Evolutionary conservation across 495 filamentous ascomycete genomes (phyloP), one percentile per base, ranked within the genome.

Genomic region (Niebla homalea): DNA sequence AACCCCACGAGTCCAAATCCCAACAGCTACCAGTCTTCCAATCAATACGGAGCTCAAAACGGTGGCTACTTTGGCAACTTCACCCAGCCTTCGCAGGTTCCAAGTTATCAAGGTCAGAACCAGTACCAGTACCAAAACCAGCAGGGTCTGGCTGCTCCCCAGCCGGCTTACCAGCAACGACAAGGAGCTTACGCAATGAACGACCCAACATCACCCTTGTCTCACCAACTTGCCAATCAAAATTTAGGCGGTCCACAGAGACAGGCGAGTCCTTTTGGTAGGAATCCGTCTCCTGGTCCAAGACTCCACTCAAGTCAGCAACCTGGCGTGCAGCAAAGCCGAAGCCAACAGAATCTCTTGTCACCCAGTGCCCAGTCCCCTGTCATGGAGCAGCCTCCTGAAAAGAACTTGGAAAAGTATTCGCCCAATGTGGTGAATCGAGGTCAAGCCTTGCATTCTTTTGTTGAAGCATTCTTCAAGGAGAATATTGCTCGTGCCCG

Each of bases 221-320:
- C 87, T 55, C 87, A 94, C 60, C 92, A 99, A 63, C 89, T 99
- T 63, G 92, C 90, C 35, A 89, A 97, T 66, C 92, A 99, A 73
- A 94, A 97, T 63, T 77, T 97, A 7, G 85, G 84, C 45, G 73
- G 78, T 43, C 77, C 74, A 42, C 72, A 70, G 47, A 76, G 86
- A 22, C 66, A 72, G 55, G 69, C 67, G 2, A 80, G 82, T 50
- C 76, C 85, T 46, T 86, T 85, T 57, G 72, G 70, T 57, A 80
- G 86, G 32, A 76, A 86, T 40, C 74, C 76, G 5, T 84, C 85
- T 10, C 83, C 86, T 5, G 75, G 65, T 38, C 81, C 84, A 59
- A 78, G 90, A 42, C 85, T 50, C 2, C 32, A 47, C 86, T 43
- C 78, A 85, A 49, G 93, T 86, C 41, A 86, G 84, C 39, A 77